These are phyloP conservation scores for Tremella yokohamensis DNA, from an alignment of 768 basidiomycete species.

Conservation along the genomic window DNA sequence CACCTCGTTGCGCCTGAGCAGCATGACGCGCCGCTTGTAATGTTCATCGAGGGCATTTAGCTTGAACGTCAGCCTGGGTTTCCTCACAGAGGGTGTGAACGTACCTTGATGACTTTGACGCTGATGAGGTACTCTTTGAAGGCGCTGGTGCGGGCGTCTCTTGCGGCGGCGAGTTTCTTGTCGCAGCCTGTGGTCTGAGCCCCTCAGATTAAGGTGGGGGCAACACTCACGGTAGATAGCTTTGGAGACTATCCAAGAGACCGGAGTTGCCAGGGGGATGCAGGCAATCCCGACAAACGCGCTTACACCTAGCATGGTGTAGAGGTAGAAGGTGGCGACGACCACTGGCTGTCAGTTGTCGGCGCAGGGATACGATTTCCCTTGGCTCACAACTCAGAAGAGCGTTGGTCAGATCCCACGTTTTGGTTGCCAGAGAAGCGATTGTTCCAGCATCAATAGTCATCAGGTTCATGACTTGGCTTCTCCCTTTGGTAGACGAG, in stretches of 20 bases:
- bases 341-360: slow-evolving; percentile 29
- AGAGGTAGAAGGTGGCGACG: slow-evolving; percentile 32
- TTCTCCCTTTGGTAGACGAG: slow-evolving; percentile 20
- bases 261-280: slow-evolving; percentile 32
- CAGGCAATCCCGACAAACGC: slow-evolving; percentile 41
- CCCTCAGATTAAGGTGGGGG: neutral
- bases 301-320: slow-evolving; percentile 38
- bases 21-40: slow-evolving; percentile 25
- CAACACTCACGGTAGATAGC: slow-evolving; percentile 26
- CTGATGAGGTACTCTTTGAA: slow-evolving; percentile 42
- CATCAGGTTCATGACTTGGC: slow-evolving; percentile 40
- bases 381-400: slow-evolving; percentile 25
- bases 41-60: slow-evolving; percentile 45
- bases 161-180: slow-evolving; percentile 28
- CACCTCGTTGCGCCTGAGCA: slow-evolving; percentile 34
- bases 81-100: neutral
- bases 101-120: slow-evolving; percentile 47
- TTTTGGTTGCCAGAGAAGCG: slow-evolving; percentile 28
- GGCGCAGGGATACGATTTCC: too few species aligned
- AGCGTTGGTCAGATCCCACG: slow-evolving; percentile 32
- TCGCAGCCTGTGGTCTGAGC: slow-evolving; percentile 32
- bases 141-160: slow-evolving; percentile 39
- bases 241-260: slow-evolving; percentile 22
- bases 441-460: slow-evolving; percentile 38
- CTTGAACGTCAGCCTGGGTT: slow-evolving; percentile 3